Percentiles rank a stretch among this genome's conserved stretches.
Evolutionary conservation across 768 basidiomycete species (phyloP).

Genomic region (Mycena vitilis): DNA sequence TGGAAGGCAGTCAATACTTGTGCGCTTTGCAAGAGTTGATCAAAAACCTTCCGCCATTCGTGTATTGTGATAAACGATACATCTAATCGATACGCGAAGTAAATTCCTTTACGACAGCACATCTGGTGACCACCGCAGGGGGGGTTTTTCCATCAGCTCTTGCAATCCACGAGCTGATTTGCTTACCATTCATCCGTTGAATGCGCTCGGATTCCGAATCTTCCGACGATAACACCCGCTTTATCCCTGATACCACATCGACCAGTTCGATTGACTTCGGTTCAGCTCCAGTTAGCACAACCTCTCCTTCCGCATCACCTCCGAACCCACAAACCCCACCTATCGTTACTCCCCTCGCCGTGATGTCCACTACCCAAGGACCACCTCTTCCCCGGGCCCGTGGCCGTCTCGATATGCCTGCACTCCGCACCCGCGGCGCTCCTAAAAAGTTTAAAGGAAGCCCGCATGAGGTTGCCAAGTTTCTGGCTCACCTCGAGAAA

Average conservation of each 20-base stretch:
- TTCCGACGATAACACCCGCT: neutral
- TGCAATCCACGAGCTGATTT: too few relatives aligned
- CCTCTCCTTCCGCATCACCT: too few relatives aligned
- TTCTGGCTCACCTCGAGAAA: slow-evolving; percentile 5
- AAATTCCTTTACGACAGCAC: neutral
- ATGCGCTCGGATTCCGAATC: neutral
- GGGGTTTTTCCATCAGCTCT: neutral
- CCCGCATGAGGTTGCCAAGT: slow-evolving; percentile 7
- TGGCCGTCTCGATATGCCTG: slow-evolving; percentile 10
- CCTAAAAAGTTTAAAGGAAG: slow-evolving; percentile 10
- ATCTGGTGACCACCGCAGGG: slow-evolving; percentile 8
- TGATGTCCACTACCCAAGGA: neutral
- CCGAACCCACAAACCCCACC: too few relatives aligned
- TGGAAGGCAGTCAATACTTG: too few relatives aligned
- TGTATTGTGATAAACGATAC: too few relatives aligned
- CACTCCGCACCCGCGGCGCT: neutral
- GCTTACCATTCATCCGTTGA: neutral
- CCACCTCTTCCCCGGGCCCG: slow-evolving; percentile 7
- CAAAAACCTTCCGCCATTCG: too few relatives aligned
- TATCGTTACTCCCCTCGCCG: neutral
- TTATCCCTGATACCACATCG: neutral
- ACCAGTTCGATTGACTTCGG: too few relatives aligned
- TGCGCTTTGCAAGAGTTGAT: too few relatives aligned
- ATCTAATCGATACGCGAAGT: too few relatives aligned
- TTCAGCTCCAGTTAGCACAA: too few relatives aligned